Conservation (phyloP, 352 stramenopile genomes). For the Pythium volutum region DNA sequence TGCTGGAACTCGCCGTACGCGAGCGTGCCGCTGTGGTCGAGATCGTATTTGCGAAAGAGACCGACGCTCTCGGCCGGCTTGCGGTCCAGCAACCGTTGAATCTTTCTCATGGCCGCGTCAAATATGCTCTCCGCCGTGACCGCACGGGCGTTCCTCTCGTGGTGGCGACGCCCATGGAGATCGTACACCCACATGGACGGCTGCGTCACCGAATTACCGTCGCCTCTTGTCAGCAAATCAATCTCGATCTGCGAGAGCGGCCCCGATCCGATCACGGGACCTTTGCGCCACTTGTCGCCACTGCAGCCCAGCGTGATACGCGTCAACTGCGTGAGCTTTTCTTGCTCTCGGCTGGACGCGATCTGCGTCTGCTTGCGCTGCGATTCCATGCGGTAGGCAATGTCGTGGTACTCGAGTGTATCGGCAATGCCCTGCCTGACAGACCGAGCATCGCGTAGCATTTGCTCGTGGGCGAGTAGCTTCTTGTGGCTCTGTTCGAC, state of each 20-base stretch:
- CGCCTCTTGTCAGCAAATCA: slow-evolving; percentile 21
- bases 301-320: slow-evolving; percentile 31
- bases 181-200: slow-evolving; percentile 44
- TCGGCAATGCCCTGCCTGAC: slow-evolving; percentile 50
- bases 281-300: slow-evolving; percentile 29
- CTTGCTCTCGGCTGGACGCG: slow-evolving; percentile 37
- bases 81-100: slow-evolving; percentile 36
- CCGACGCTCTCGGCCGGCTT: slow-evolving; percentile 23
- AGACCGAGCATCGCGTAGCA: slow-evolving; percentile 21
- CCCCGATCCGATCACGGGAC: slow-evolving; percentile 36
- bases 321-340: slow-evolving; percentile 34
- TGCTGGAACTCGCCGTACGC: slow-evolving; percentile 42
- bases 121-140: slow-evolving; percentile 34
- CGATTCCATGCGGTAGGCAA: slow-evolving; percentile 34
- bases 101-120: slow-evolving; percentile 50
- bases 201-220: not conserved
- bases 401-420: slow-evolving; percentile 55
- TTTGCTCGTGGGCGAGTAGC: slow-evolving; percentile 33
- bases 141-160: slow-evolving; percentile 23
- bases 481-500: slow-evolving; percentile 38
- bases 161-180: slow-evolving; percentile 52
- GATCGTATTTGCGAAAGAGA: slow-evolving; percentile 48
- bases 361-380: slow-evolving; percentile 46
- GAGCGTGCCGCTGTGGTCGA: slow-evolving; percentile 43
- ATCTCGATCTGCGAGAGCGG: slow-evolving; percentile 48